phyloP scores from a whole-genome alignment of 345 rosid genomes.

The Zanthoxylum bungeanum region DNA sequence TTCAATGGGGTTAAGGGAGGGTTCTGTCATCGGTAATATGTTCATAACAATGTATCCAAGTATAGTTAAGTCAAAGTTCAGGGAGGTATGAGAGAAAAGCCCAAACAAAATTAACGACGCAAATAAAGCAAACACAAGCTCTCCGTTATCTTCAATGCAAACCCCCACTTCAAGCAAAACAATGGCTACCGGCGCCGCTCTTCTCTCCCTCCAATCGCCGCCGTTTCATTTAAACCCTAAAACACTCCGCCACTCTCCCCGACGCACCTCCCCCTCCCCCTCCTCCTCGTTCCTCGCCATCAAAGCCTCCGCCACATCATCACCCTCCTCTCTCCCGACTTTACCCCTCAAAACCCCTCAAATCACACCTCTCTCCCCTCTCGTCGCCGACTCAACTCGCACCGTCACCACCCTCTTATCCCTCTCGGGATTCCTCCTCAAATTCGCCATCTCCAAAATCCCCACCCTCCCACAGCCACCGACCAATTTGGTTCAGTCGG shows the following conservation, averaged over 20 bases:
- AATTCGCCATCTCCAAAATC: neutral
- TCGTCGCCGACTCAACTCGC: constrained; percentile 40
- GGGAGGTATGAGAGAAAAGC: no score
- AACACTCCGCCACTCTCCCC: neutral
- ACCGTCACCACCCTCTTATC: constrained; percentile 39
- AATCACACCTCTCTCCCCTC: constrained; percentile 10
- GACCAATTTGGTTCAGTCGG: constrained; percentile 16
- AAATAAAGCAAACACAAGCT: neutral
- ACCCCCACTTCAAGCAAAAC: neutral
- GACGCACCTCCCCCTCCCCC: neutral
- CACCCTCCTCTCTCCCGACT: neutral
- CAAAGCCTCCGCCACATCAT: neutral
- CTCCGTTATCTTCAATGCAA: neutral
- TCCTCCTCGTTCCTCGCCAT: neutral
- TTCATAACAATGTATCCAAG: no score
- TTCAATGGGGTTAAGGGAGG: no score
- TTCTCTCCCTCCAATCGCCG: neutral
- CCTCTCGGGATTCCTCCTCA: neutral
- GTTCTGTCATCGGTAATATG: no score
- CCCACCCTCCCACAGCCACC: neutral
- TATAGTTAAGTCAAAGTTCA: no score
- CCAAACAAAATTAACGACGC: neutral
- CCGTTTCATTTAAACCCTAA: neutral
- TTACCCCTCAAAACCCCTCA: neutral
- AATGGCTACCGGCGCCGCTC: neutral